Evolutionary conservation across 108 stramenopile genomes (phyloP), one percentile per base, ranked within the genome.

Genomic region (Fistulifera solaris): DNA sequence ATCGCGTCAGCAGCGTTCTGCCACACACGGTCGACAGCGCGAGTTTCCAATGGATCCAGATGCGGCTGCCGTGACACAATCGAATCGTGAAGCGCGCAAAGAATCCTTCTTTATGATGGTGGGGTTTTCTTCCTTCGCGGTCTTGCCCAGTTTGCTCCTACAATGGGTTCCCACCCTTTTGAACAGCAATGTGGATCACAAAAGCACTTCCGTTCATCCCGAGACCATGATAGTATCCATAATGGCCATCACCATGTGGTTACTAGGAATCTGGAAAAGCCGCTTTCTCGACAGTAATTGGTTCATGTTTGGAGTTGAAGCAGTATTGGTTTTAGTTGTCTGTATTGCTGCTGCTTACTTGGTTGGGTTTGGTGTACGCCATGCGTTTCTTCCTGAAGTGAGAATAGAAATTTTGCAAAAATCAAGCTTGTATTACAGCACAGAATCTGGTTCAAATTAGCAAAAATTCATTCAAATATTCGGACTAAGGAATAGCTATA

Each of bases 201-300:
- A 21, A 2, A 17, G 28, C 16, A 39, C 38, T 3, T 18, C 28
- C 16, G 50, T 27, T 5, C 53, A 54, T n/a, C 53, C 53, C 7
- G 38, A 35, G 18, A 44, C 43, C 18, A 13, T 57, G 21, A 17
- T 24, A 6, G 21, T 57, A 10, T n/a, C 35, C 3, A 13, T 57
- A 3, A 40, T 26, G 40, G 27, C 40, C 11, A 10, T 23, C 25
- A 56, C 77, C 27, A 78, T 86, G 72, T 76, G 80, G 70, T 53
- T 69, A 35, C 56, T 90, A 27, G 88, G 88, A 22, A 65, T 71
- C 8, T 90, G 88, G 88, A 90, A 90, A 57, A 79, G 72, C 46
- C 48, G 52, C 16, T 85, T 79, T 54, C 46, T 76, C 55, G 62
- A 62, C 17, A 70, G 73, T 16, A 65, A 80, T 54, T 76, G 75